These are phyloP conservation scores for Penicillium fimorum DNA, from an alignment of 495 filamentous ascomycete species.

Conservation along the genomic window DNA sequence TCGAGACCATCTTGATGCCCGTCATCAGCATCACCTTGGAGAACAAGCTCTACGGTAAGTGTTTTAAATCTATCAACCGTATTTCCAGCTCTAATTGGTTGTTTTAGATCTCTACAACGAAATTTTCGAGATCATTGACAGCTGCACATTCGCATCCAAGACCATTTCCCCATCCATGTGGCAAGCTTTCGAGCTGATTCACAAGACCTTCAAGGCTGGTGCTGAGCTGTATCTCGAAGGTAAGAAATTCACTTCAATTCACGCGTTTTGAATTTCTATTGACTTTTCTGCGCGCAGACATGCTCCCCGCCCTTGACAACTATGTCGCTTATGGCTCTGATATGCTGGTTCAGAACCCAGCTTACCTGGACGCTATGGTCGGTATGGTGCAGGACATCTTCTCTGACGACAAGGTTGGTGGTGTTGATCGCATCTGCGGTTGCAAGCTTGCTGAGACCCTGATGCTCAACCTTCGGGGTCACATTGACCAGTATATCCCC, in stretches of 20 bases:
- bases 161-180: constrained; percentile 95
- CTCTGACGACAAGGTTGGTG: constrained; percentile 82
- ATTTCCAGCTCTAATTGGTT: constrained; percentile 16
- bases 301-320: constrained; percentile 97
- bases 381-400: constrained; percentile 78
- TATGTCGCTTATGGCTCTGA: constrained; percentile 87
- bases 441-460: constrained; percentile 97
- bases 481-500: constrained; percentile 80
- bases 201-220: constrained; percentile 93
- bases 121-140: constrained; percentile 98
- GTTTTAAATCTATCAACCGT: not conserved
- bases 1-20: constrained; percentile 94
- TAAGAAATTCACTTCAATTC: constrained; percentile 1
- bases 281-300: constrained; percentile 52
- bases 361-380: constrained; percentile 81
- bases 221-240: constrained; percentile 93
- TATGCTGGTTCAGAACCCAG: constrained; percentile 75
- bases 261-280: not conserved
- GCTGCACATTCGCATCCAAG: constrained; percentile 98
- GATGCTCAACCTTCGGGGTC: constrained; percentile 92
- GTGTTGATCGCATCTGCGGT: constrained; percentile 96
- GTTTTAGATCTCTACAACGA: constrained; percentile 83
- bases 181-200: constrained; percentile 95
- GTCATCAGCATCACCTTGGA: constrained; percentile 94
- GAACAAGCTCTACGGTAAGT: constrained; percentile 85